Base-by-base conservation (phyloP, 345 rosid genomes). In the Combretum micranthum region DNA sequence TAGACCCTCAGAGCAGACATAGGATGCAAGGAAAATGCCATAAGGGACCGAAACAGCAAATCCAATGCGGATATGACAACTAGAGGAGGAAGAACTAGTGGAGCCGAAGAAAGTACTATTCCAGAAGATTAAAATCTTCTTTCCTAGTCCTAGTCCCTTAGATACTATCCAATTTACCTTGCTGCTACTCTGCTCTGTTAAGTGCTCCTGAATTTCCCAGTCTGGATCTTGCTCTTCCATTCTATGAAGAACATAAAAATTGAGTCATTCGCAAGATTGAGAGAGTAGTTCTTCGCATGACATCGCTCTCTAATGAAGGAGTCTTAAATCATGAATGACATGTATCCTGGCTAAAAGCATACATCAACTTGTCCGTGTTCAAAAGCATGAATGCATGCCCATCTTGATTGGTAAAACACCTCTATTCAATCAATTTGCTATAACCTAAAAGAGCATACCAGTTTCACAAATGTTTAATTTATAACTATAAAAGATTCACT, bases 11-110 rank as follows among this genome's bases (percentile, higher is more conserved):
- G 90, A 77, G 66, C 83, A 86, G 75, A 77, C 82, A 75, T 88
- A 78, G 64, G 83, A 75, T 16, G 78, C 89, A 72, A 84, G 73
- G 55, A 83, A 69, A 46, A 83, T 6, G 9, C 87, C 84, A 52
- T 57, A 88, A 23, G 97, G 95, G 51, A 86, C 65, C 3, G 85
- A 78, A 53, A 72, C 70, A 55, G 79, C 75, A 45, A 88, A 47
- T 15, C 93, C 89, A 88, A 59, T 3, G 77, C 64, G 0, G 87
- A 83, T 14, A 83, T 62, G 55, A 74, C 84, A 53, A 79, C 19
- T 18, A 92, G 80, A 0, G 95, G 73, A 13, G 96, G 97, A 71
- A 88, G 65, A 55, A 92, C 32, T 48, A 88, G 2, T 2, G 95
- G 83, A 13, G 80, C 83, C 20, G 80, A 80, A 54, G 84, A 56